Percentiles rank a stretch among this genome's conserved stretches.
Evolutionary conservation across 305 asterid genomes (phyloP).

Genomic region (Solanum aculeatissimum): DNA sequence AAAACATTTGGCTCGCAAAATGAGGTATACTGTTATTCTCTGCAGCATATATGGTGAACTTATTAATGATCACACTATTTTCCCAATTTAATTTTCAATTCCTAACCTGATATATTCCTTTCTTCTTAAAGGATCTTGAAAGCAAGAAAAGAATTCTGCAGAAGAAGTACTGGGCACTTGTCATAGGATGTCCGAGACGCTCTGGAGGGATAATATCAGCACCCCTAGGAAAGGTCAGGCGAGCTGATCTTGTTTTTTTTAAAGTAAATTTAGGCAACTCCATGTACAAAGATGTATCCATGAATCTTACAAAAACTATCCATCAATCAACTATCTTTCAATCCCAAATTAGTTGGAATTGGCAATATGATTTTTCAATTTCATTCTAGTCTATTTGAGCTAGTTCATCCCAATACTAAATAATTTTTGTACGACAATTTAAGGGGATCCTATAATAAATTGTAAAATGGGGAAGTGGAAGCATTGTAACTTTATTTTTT

Average conservation of each 20-base stretch:
- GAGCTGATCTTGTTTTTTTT: not conserved
- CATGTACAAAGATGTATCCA: not conserved
- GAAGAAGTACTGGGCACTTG: constrained; percentile 87
- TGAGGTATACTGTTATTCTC: constrained; percentile 26
- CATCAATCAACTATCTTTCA: not conserved
- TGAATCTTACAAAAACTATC: not conserved
- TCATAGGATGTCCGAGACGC: constrained; percentile 83
- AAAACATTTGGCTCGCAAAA: constrained; percentile 61
- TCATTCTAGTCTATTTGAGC: not conserved
- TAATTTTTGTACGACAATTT: not conserved
- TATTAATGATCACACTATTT: not conserved
- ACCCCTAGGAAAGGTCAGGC: constrained; percentile 69
- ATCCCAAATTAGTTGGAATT: not conserved
- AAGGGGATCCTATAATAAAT: not conserved
- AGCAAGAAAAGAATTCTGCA: constrained; percentile 35
- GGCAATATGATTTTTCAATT: not conserved
- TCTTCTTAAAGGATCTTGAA: constrained; percentile 31
- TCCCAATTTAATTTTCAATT: not conserved
- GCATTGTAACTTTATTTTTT: not conserved
- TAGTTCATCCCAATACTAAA: not conserved
- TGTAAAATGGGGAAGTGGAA: not conserved
- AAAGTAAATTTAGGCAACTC: not conserved
- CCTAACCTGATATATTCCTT: not conserved
- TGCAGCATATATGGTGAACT: not conserved
- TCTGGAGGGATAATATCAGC: constrained; percentile 50